Evolutionary conservation across 768 basidiomycete genomes (phyloP), one percentile per base, ranked within the genome.

Genomic region (Boletus eberwhitei): DNA sequence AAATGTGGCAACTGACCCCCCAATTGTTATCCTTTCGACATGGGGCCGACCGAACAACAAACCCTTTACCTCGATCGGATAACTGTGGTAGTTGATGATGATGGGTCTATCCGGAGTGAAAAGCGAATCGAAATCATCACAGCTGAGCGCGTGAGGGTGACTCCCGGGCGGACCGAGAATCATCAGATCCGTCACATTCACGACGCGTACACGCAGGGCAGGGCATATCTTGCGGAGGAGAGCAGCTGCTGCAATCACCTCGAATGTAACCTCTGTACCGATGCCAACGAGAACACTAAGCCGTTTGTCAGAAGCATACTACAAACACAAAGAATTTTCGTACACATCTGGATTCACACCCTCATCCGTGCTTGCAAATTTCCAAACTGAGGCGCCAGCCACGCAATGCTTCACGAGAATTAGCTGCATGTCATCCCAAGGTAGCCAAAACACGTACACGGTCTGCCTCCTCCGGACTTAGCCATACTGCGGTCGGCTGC

Each of bases 131-230:
- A 90, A 94, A 46, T 79, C 81, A 2, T 75, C 79, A 26, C 79
- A 72, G 59, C 69, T 75, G 54, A 94, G 74, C 2, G 88, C 77
- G 61, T 93, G 91, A 8, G 92, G 91, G 65, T 94, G 91, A 12
- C 77, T 71, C 50, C 87, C 88, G n/a, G 65, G 68, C 5, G 79
- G 75, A 29, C 82, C 80, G 40, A 97, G 79, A 54, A 94, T 86
- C 83, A 97, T 87, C 42, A 95, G 76, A 63, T 96, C 93, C 2
- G 90, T 90, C 55, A 96, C 86, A 60, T 96, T 95, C 53, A 95
- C 84, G 53, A 95, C 88, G 19, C 90, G 84, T 8, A 92, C 85
- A 36, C 93, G 86, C 26, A 97, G 79, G 9, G 79, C 78, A 2
- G 89, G 85, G n/a, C 77, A 76, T 22, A 80, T 72, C 63, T 83